Evolutionary conservation across 768 basidiomycete genomes (phyloP).

Genomic region (Suillus spraguei): DNA sequence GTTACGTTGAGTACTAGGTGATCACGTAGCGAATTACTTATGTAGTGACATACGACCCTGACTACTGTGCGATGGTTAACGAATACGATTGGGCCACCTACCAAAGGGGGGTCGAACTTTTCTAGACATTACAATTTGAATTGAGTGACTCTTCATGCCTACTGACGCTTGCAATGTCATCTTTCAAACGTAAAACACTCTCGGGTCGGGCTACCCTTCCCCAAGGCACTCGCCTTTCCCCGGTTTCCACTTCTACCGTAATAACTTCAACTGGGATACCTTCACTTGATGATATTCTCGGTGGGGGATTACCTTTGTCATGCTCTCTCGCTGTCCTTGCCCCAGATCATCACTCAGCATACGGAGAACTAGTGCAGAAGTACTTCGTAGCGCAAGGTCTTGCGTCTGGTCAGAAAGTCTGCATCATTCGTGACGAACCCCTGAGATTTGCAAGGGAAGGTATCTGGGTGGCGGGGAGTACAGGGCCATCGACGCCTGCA

Average conservation of each 20-base stretch:
- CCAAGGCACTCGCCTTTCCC: slow-evolving; percentile 59
- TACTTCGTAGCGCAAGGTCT: slow-evolving; percentile 92
- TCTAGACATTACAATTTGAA: neutral
- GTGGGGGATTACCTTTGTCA: slow-evolving; percentile 86
- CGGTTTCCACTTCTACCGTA: slow-evolving; percentile 54
- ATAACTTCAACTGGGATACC: slow-evolving; percentile 87
- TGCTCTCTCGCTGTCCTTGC: slow-evolving; percentile 72
- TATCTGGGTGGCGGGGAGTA: slow-evolving; percentile 71
- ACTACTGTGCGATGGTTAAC: neutral
- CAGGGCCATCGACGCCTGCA: slow-evolving; percentile 13
- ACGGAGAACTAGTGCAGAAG: slow-evolving; percentile 81
- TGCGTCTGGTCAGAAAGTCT: slow-evolving; percentile 65
- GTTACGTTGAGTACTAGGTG: neutral
- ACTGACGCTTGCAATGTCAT: slow-evolving; percentile 52
- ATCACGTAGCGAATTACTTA: neutral
- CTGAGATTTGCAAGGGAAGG: slow-evolving; percentile 63
- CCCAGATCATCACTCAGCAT: slow-evolving; percentile 87
- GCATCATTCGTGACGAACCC: slow-evolving; percentile 64
- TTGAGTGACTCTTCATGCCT: neutral
- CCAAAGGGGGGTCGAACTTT: neutral
- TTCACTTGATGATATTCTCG: slow-evolving; percentile 93
- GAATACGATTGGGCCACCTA: neutral
- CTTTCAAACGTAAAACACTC: slow-evolving; percentile 72
- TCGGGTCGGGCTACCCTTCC: slow-evolving; percentile 45
- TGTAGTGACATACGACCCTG: neutral